Evolutionary conservation across 371 early-diverging fungal species (phyloP).

Genomic region (Blyttiomyces sp.): DNA sequence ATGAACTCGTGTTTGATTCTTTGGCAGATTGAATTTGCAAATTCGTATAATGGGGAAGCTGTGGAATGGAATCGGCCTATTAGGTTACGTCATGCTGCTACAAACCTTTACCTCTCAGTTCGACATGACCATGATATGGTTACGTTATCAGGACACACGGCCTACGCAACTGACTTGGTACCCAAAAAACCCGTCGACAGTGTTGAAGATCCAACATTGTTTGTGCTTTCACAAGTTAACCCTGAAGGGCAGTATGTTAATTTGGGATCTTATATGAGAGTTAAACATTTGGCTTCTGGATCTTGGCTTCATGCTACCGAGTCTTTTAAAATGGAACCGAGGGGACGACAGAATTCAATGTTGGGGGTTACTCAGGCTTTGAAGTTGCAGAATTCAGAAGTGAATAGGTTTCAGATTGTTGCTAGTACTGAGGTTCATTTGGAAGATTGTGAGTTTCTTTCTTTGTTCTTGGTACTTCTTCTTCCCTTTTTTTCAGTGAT

Average conservation of each 20-base stretch:
- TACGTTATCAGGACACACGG: background rate
- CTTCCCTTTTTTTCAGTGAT: background rate
- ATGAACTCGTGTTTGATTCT: slow-evolving; percentile 49
- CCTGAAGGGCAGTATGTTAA: slow-evolving; percentile 26
- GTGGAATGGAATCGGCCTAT: slow-evolving; percentile 43
- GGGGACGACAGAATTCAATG: background rate
- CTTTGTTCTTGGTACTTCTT: background rate
- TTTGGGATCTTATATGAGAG: slow-evolving; percentile 42
- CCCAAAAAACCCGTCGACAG: background rate
- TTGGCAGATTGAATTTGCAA: slow-evolving; percentile 44
- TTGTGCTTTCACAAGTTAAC: slow-evolving; percentile 39
- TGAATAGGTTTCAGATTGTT: slow-evolving; percentile 5
- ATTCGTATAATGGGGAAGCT: slow-evolving; percentile 13
- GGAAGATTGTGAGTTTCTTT: slow-evolving; percentile 23
- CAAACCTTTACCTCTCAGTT: slow-evolving; percentile 47
- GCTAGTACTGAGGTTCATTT: slow-evolving; percentile 4
- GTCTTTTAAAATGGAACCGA: background rate
- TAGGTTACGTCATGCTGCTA: slow-evolving; percentile 44
- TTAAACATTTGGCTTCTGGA: slow-evolving; percentile 47
- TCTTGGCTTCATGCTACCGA: slow-evolving; percentile 54
- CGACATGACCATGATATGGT: background rate
- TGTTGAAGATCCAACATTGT: slow-evolving; percentile 35
- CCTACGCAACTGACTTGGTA: background rate
- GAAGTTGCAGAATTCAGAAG: background rate
- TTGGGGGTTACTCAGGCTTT: background rate